Evolutionary conservation across 257 asterid species (phyloP).

Genomic region (Primulina tabacum): DNA sequence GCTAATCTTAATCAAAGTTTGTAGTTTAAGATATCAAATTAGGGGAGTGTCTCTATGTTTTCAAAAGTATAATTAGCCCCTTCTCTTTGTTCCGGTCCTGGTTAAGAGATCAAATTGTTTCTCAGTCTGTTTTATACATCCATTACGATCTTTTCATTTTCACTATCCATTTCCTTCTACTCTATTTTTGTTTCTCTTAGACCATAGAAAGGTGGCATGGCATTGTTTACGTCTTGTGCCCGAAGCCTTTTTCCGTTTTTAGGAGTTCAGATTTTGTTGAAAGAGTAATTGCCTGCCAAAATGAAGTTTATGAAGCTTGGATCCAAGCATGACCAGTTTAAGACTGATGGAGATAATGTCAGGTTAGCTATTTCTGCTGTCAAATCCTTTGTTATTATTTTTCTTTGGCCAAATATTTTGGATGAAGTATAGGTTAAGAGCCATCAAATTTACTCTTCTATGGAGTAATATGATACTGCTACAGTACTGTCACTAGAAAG

Average conservation of each 20-base stretch:
- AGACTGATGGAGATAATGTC: conserved; percentile 68
- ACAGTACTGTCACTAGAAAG: neutral
- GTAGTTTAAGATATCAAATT: conserved; percentile 21
- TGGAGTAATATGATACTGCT: neutral
- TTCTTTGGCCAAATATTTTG: neutral
- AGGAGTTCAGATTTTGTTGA: conserved; percentile 6
- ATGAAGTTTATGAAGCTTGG: conserved; percentile 99
- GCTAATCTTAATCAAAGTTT: conserved; percentile 12
- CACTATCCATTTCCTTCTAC: neutral
- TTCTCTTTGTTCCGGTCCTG: conserved; percentile 19
- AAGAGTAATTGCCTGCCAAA: conserved; percentile 24
- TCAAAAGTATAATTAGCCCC: conserved; percentile 31
- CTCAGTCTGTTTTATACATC: neutral
- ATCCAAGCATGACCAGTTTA: conserved; percentile 85
- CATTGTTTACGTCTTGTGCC: neutral
- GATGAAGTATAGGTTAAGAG: neutral
- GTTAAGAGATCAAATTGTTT: conserved; percentile 17
- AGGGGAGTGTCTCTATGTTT: conserved; percentile 26
- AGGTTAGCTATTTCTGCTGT: conserved; percentile 46
- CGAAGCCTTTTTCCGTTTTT: neutral
- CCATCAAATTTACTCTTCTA: neutral
- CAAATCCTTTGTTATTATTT: neutral
- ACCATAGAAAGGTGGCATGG: conserved; percentile 5
- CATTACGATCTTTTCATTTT: conserved; percentile 10
- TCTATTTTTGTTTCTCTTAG: conserved; percentile 1